Percentiles rank a stretch among this genome's conserved stretches.
These are phyloP conservation scores for Lasiosphaeria ovina DNA, from an alignment of 495 filamentous ascomycete species.

Conservation along the genomic window DNA sequence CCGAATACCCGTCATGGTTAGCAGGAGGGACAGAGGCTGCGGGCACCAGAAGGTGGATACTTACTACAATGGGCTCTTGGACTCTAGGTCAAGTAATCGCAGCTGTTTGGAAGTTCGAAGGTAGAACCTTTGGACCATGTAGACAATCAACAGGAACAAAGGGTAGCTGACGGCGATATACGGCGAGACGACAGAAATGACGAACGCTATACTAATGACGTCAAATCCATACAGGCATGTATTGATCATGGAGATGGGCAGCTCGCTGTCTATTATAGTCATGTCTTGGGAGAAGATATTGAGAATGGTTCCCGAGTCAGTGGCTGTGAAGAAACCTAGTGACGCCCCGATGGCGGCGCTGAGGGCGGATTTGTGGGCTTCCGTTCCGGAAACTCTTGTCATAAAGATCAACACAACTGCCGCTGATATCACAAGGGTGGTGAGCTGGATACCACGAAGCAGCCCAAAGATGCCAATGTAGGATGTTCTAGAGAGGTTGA, in stretches of 20 bases:
- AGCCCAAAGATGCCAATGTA: slow-evolving; percentile 3
- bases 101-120: slow-evolving; percentile 57
- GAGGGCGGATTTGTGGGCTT: background rate
- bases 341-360: slow-evolving; percentile 9
- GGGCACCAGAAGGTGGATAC: background rate
- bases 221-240: background rate
- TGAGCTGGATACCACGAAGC: no score
- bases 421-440: background rate
- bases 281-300: slow-evolving; percentile 36
- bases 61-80: slow-evolving; percentile 11
- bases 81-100: slow-evolving; percentile 53
- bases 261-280: slow-evolving; percentile 27
- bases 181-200: slow-evolving; percentile 31
- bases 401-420: slow-evolving; percentile 4
- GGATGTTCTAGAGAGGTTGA: background rate
- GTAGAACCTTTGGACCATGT: slow-evolving; percentile 52
- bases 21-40: background rate
- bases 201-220: slow-evolving; percentile 24
- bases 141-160: slow-evolving; percentile 36
- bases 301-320: slow-evolving; percentile 22
- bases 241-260: slow-evolving; percentile 11
- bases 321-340: slow-evolving; percentile 20
- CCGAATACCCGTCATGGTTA: background rate
- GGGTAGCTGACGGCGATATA: slow-evolving; percentile 30
- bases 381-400: background rate